A percentile compares a stretch with the other conserved stretches of the same genome.
Evolutionary conservation across 2,329 filamentous ascomycete genomes (phyloP).

Genomic region (Apiospora arundinis): DNA sequence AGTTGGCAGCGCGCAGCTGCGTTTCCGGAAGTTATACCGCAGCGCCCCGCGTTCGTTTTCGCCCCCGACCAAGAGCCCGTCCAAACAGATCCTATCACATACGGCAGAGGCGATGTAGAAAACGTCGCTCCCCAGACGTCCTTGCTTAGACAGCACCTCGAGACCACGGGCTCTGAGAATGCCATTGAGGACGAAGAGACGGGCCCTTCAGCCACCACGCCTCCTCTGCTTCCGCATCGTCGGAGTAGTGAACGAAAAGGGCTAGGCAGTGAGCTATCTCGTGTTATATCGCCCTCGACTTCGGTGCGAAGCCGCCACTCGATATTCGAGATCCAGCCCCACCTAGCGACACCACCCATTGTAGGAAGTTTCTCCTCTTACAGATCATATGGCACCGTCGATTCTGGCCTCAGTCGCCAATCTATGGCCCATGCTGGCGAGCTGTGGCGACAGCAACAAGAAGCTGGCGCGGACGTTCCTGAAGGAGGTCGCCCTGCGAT

Average conservation of each 20-base stretch:
- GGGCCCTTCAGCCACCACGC: slow-evolving; percentile 28
- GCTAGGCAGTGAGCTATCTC: slow-evolving; percentile 50
- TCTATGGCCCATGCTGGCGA: slow-evolving; percentile 60
- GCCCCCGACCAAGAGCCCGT: slow-evolving; percentile 60
- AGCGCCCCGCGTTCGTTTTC: slow-evolving; percentile 75
- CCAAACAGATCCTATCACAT: slow-evolving; percentile 45
- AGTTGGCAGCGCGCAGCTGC: slow-evolving; percentile 91
- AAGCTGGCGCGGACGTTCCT: slow-evolving; percentile 51
- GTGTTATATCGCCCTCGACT: slow-evolving; percentile 37
- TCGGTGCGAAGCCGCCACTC: slow-evolving; percentile 46
- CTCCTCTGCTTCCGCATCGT: slow-evolving; percentile 26
- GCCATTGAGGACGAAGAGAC: slow-evolving; percentile 38
- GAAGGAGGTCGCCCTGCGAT: slow-evolving; percentile 74
- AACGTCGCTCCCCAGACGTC: slow-evolving; percentile 44
- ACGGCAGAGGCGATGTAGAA: slow-evolving; percentile 50
- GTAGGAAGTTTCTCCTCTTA: slow-evolving; percentile 73
- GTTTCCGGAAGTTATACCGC: slow-evolving; percentile 87
- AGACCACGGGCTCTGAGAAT: slow-evolving; percentile 43
- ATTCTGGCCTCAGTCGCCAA: slow-evolving; percentile 46
- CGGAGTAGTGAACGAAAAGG: slow-evolving; percentile 52
- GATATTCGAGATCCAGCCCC: slow-evolving; percentile 64
- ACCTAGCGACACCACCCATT: slow-evolving; percentile 71
- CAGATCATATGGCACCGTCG: slow-evolving; percentile 61
- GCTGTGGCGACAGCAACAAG: slow-evolving; percentile 61
- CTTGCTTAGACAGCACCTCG: slow-evolving; percentile 60